phyloP scores from a whole-genome alignment of 805 yeast genomes.

The Metschnikowia peoriensis region DNA sequence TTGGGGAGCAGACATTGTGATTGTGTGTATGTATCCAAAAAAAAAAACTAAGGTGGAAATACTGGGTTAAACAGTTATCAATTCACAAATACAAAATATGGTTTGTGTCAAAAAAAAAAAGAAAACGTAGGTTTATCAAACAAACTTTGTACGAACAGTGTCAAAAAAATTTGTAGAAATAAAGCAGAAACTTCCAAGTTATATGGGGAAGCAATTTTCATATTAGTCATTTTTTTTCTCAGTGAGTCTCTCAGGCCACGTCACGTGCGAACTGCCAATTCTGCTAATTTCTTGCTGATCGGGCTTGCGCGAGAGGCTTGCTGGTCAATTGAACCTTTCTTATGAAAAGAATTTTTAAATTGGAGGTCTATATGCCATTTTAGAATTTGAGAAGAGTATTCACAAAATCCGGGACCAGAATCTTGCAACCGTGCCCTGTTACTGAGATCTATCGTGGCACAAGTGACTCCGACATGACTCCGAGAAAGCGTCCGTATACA shows the following conservation, averaged over 20 bases:
- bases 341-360: too few relatives aligned
- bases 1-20: slow-evolving; percentile 61
- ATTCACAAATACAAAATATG: too few relatives aligned
- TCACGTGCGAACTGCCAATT: slow-evolving; percentile 12
- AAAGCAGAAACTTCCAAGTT: neutral
- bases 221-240: slow-evolving; percentile 9
- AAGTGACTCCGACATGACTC: slow-evolving; percentile 9
- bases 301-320: neutral
- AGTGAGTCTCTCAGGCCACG: slow-evolving; percentile 1
- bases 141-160: neutral
- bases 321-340: neutral
- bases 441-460: neutral
- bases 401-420: neutral
- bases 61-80: neutral
- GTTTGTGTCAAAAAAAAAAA: neutral
- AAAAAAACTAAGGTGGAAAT: neutral
- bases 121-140: neutral
- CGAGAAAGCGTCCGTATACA: neutral
- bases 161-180: neutral
- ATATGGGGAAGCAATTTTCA: neutral
- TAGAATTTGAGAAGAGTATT: neutral
- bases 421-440: neutral
- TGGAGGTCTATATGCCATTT: too few relatives aligned
- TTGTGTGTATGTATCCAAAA: neutral
- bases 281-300: slow-evolving; percentile 4